These are phyloP conservation scores for Flaveria brownii DNA, from an alignment of 129 eudicot species.

Conservation along the genomic window DNA sequence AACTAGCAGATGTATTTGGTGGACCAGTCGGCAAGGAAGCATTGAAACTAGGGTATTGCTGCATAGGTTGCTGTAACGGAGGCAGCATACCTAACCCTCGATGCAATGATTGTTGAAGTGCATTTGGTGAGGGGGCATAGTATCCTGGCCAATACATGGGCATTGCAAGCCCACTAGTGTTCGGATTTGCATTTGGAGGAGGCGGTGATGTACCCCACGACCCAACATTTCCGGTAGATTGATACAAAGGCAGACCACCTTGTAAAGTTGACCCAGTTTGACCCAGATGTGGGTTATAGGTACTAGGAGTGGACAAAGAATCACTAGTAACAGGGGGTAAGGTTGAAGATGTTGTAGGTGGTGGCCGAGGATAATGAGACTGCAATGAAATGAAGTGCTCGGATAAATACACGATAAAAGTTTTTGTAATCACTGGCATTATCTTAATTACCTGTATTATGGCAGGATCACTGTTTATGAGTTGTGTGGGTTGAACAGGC, in stretches of 20 bases:
- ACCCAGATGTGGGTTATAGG: slow-evolving; percentile 54
- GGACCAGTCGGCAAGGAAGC: slow-evolving; percentile 51
- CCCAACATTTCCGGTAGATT: slow-evolving; percentile 72
- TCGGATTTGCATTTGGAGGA: slow-evolving; percentile 47
- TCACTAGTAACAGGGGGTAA: slow-evolving; percentile 43
- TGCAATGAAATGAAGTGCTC: slow-evolving; percentile 36
- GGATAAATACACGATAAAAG: not conserved
- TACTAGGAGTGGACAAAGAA: slow-evolving; percentile 40
- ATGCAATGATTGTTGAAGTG: slow-evolving; percentile 69
- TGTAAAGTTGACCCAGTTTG: slow-evolving; percentile 66
- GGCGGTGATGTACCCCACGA: slow-evolving; percentile 79
- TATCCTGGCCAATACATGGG: slow-evolving; percentile 97
- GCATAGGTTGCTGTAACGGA: slow-evolving; percentile 68
- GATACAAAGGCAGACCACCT: slow-evolving; percentile 69
- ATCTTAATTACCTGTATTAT: slow-evolving; percentile 55
- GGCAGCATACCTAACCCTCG: slow-evolving; percentile 65
- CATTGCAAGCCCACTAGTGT: slow-evolving; percentile 65
- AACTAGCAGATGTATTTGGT: slow-evolving; percentile 41
- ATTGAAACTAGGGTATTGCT: slow-evolving; percentile 61
- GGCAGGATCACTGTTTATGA: slow-evolving; percentile 65
- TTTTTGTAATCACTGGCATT: not conserved
- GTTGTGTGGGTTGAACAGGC: slow-evolving; percentile 46
- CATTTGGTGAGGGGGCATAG: slow-evolving; percentile 63
- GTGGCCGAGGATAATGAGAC: slow-evolving; percentile 87
- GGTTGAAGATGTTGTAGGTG: slow-evolving; percentile 59